Evolutionary conservation across 2,329 filamentous ascomycete species (phyloP), one percentile per base, ranked within the genome.

Genomic region (Penicillium janthinellum): DNA sequence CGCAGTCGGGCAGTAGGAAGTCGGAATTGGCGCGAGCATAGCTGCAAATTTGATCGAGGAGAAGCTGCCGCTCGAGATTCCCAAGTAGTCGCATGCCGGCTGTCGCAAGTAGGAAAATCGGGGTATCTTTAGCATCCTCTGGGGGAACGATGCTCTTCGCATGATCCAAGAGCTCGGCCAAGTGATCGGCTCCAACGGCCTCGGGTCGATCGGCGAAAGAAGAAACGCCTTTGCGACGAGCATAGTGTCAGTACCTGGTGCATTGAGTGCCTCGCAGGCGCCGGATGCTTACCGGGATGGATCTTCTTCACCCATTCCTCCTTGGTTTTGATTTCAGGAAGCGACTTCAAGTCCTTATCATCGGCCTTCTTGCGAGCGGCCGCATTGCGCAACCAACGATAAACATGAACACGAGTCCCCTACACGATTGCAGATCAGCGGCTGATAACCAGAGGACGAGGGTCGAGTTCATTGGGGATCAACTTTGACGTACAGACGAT

Each of bases 261-360:
- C 14, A 45, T 47, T 31, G 44, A 31, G 22, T 15, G 14, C 15
- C 31, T n/a, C 25, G 14, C 44, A 31, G 25, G 14, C 44, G 44
- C 22, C n/a, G 44, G 14, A n/a, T 35, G 22, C 73, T 56, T 73
- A 85, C 92, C 95, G 0, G 96, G 95, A 58, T 92, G 88, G 51
- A 95, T 96, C 81, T 99, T 99, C 79, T 95, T 92, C 53, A 90
- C 95, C 89, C 91, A 95, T 73, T 89, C 84, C 77, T 92, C 90
- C 70, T 95, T 89, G 5, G 93, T 93, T 73, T 90, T 87, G 66
- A 99, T 81, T 68, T 88, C 86, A 2, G 95, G 95, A 31, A 99
- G 80, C 52, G 83, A 86, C 59, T 86, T 84, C 51, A 93, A 74
- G 44, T 90, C 83, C 42, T 86, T 77, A 20, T 79, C 71, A 47